Conservation (phyloP, 805 yeast species). For the Jamesozyma piceae region DNA sequence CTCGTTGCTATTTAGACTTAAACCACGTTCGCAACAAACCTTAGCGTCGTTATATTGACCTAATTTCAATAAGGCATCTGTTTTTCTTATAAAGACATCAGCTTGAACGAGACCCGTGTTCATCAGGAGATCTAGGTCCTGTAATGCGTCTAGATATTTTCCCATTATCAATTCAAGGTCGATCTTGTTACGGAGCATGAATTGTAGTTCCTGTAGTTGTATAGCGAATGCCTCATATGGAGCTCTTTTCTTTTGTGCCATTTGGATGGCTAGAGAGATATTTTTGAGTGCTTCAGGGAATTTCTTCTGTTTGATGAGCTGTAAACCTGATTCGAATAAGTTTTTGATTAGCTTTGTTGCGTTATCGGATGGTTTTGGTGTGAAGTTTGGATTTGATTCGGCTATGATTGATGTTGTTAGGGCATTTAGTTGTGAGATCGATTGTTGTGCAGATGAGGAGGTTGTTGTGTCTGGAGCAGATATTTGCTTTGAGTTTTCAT, state of each 20-base stretch:
- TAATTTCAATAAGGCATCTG: conserved; percentile 52
- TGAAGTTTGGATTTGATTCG: conserved; percentile 43
- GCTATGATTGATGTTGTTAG: conserved; percentile 28
- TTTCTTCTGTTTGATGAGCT: conserved; percentile 44
- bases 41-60: conserved; percentile 56
- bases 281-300: conserved; percentile 54
- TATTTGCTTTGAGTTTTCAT: conserved; percentile 23
- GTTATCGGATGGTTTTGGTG: conserved; percentile 44
- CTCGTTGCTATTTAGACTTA: conserved; percentile 51
- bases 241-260: conserved; percentile 52
- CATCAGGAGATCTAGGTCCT: conserved; percentile 59
- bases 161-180: conserved; percentile 55
- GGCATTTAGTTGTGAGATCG: conserved; percentile 30
- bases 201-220: conserved; percentile 57
- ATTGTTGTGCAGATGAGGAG: conserved; percentile 9
- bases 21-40: conserved; percentile 63
- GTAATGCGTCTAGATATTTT: conserved; percentile 48
- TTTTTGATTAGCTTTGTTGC: conserved; percentile 49
- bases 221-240: conserved; percentile 69
- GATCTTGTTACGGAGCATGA: conserved; percentile 59
- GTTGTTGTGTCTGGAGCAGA: conserved; percentile 6
- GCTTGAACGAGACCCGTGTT: conserved; percentile 51
- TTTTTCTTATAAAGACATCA: conserved; percentile 64
- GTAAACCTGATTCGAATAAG: conserved; percentile 54
- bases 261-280: conserved; percentile 55